Conservation (phyloP, 2,329 filamentous ascomycete genomes). For the Paraphaeosphaeria sporulosa region DNA sequence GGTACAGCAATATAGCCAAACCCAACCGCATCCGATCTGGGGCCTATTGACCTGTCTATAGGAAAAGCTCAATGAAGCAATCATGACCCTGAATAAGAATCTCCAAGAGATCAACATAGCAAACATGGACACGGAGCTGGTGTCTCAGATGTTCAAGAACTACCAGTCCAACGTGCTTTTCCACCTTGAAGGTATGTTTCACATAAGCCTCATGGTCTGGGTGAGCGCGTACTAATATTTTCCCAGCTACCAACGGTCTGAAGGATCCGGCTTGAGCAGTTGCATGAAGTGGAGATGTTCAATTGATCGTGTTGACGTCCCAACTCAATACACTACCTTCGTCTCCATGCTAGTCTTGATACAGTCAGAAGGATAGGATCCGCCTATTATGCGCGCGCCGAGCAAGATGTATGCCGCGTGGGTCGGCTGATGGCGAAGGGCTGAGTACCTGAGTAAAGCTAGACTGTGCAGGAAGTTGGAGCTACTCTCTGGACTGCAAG, state of each 20-base stretch:
- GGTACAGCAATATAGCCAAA: conserved; percentile 63
- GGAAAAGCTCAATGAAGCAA: conserved; percentile 97
- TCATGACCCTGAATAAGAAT: conserved; percentile 90
- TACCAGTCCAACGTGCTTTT: conserved; percentile 98
- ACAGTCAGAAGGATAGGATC: background rate
- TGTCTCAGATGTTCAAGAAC: conserved; percentile 99
- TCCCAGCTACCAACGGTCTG: conserved; percentile 78
- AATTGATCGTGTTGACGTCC: background rate
- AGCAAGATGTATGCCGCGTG: background rate
- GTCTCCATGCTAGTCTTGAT: background rate
- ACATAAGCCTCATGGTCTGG: background rate
- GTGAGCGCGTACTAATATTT: conserved; percentile 8
- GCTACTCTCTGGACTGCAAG: background rate
- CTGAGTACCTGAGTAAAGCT: background rate
- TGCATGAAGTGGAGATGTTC: background rate
- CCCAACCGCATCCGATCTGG: background rate
- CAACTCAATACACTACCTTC: background rate
- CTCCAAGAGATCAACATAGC: conserved; percentile 97
- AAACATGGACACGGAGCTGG: conserved; percentile 98
- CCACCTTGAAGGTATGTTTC: conserved; percentile 82
- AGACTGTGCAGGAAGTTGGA: background rate
- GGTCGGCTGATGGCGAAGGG: background rate
- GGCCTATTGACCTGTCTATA: conserved; percentile 48
- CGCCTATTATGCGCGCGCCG: background rate
- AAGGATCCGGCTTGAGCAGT: conserved; percentile 72